Conservation (phyloP, 2,329 filamentous ascomycete genomes). For the Penicillium nordicum region DNA sequence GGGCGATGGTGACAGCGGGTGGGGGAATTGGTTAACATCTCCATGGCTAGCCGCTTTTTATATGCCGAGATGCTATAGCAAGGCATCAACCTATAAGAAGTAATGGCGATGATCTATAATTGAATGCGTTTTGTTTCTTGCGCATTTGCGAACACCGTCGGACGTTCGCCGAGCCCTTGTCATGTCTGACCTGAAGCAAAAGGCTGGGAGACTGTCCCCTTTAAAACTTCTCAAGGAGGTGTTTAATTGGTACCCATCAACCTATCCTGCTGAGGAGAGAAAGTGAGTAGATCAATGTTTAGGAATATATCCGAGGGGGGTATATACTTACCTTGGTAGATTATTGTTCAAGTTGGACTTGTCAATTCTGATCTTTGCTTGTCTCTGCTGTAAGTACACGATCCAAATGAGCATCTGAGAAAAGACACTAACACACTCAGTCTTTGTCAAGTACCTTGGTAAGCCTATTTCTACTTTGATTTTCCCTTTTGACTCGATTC, state of each 20-base stretch:
- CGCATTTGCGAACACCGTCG: neutral
- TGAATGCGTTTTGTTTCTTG: neutral
- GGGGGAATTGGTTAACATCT: constrained; percentile 13
- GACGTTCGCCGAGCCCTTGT: neutral
- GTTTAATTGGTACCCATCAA: constrained; percentile 34
- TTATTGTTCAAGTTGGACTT: constrained; percentile 33
- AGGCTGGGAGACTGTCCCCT: constrained; percentile 5
- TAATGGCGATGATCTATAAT: neutral
- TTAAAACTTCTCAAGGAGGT: constrained; percentile 28
- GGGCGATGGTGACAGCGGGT: constrained; percentile 17
- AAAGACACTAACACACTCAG: constrained; percentile 11
- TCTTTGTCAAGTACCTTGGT: constrained; percentile 31
- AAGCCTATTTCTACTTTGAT: neutral
- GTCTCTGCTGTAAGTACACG: constrained; percentile 28
- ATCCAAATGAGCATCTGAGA: neutral
- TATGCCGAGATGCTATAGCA: neutral
- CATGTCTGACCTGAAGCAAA: constrained; percentile 18
- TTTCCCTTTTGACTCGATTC: neutral
- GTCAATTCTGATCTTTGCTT: constrained; percentile 32
- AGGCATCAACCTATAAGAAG: neutral
- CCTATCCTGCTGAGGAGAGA: constrained; percentile 29
- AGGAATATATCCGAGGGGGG: neutral
- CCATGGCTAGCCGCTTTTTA: neutral
- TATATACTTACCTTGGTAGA: constrained; percentile 13
- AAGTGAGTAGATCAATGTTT: constrained; percentile 17